Percentiles rank a stretch among this genome's conserved stretches.
Evolutionary conservation across 2,329 filamentous ascomycete species (phyloP).

Genomic region (Diaporthe sp.): DNA sequence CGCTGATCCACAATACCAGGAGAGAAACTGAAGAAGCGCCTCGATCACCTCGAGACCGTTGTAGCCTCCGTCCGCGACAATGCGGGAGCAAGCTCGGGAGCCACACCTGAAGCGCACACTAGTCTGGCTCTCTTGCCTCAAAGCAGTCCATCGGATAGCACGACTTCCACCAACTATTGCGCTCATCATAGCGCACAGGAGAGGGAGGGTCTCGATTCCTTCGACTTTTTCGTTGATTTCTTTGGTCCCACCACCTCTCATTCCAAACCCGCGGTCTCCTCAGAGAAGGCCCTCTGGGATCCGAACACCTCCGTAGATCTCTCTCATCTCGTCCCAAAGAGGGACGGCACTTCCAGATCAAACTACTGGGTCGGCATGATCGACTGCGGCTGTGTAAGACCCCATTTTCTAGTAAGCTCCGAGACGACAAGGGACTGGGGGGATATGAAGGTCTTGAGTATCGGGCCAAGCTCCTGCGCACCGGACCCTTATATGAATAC

Average conservation of each 20-base stretch:
- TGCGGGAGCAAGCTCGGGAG: neutral
- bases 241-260: neutral
- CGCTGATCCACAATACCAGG: slow-evolving; percentile 14
- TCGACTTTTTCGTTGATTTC: neutral
- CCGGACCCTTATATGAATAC: slow-evolving; percentile 47
- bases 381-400: slow-evolving; percentile 41
- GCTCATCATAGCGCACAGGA: neutral
- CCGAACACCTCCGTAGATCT: slow-evolving; percentile 28
- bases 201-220: neutral
- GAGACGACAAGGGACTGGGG: neutral
- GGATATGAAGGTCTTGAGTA: slow-evolving; percentile 33
- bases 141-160: neutral
- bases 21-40: slow-evolving; percentile 43
- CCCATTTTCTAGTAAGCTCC: slow-evolving; percentile 40
- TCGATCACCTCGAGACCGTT: slow-evolving; percentile 43
- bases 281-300: slow-evolving; percentile 26
- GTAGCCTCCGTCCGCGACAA: slow-evolving; percentile 37
- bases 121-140: neutral
- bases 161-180: neutral
- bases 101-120: neutral
- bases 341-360: neutral
- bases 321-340: slow-evolving; percentile 2
- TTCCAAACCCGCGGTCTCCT: neutral
- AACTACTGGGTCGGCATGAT: slow-evolving; percentile 16
- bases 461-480: slow-evolving; percentile 36